Evolutionary conservation across 805 yeast species (phyloP).

Genomic region (Priceomyces medius): DNA sequence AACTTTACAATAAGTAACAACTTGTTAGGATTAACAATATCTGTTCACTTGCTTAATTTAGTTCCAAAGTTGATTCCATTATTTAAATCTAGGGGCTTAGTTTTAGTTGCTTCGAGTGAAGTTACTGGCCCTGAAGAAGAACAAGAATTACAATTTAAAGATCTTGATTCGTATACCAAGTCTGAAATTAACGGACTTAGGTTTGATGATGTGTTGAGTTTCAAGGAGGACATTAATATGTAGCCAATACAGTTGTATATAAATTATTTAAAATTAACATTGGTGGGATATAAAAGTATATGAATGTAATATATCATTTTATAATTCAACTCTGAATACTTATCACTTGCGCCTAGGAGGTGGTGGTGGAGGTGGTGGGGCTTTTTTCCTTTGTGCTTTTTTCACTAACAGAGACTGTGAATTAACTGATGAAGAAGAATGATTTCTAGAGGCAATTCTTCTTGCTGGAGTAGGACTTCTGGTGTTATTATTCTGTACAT

Average conservation of each 20-base stretch:
- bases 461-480: neutral
- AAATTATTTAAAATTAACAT: too few relatives aligned
- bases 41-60: constrained; percentile 63
- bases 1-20: constrained; percentile 79
- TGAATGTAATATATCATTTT: neutral
- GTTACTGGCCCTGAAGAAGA: constrained; percentile 23
- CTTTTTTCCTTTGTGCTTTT: constrained; percentile 33
- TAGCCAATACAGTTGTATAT: constrained; percentile 9
- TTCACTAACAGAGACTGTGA: constrained; percentile 20
- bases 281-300: neutral
- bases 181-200: constrained; percentile 66
- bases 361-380: constrained; percentile 43
- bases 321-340: neutral
- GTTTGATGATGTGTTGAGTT: constrained; percentile 60
- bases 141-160: constrained; percentile 20
- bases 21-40: constrained; percentile 78
- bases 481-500: neutral
- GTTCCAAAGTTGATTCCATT: constrained; percentile 76
- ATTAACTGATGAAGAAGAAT: constrained; percentile 16
- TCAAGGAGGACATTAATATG: constrained; percentile 52
- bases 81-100: constrained; percentile 76
- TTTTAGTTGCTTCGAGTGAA: constrained; percentile 69
- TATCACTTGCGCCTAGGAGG: constrained; percentile 32
- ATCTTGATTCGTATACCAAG: constrained; percentile 36
- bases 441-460: neutral